These are phyloP conservation scores for Aspergillus asperescens DNA, from an alignment of 495 filamentous ascomycete species.

Conservation along the genomic window DNA sequence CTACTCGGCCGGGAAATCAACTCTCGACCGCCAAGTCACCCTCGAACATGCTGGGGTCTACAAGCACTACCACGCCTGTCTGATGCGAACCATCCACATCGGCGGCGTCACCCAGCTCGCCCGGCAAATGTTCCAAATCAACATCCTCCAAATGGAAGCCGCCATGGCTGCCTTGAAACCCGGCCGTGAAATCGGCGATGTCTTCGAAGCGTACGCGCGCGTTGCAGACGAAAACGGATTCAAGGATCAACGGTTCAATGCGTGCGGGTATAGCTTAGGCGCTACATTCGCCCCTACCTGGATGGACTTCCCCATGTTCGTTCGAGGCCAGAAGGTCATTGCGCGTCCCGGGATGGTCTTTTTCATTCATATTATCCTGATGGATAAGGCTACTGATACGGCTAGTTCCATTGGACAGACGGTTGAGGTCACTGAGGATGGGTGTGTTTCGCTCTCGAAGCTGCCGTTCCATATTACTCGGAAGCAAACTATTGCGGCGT, in stretches of 20 bases:
- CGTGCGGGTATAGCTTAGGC: slow-evolving; percentile 21
- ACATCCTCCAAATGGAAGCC: slow-evolving; percentile 23
- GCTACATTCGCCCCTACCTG: slow-evolving; percentile 23
- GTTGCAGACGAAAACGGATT: slow-evolving; percentile 26
- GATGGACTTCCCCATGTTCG: slow-evolving; percentile 28
- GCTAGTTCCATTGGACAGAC: slow-evolving; percentile 25
- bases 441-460: slow-evolving; percentile 22
- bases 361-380: slow-evolving; percentile 26
- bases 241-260: slow-evolving; percentile 23
- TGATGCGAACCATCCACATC: slow-evolving; percentile 24
- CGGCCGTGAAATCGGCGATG: slow-evolving; percentile 19
- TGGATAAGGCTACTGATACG: slow-evolving; percentile 26
- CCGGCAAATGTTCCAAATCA: slow-evolving; percentile 19
- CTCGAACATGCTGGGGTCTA: slow-evolving; percentile 23
- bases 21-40: slow-evolving; percentile 22
- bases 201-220: slow-evolving; percentile 25
- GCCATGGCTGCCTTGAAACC: slow-evolving; percentile 22
- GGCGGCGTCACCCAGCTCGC: slow-evolving; percentile 23
- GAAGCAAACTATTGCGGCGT: slow-evolving; percentile 21
- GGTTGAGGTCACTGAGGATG: slow-evolving; percentile 21
- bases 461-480: slow-evolving; percentile 22
- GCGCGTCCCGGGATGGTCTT: slow-evolving; percentile 22
- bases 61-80: slow-evolving; percentile 24
- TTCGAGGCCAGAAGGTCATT: slow-evolving; percentile 20
- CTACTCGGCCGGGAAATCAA: slow-evolving; percentile 22